Evolutionary conservation across 2,329 filamentous ascomycete genomes (phyloP), one percentile per base, ranked within the genome.

Genomic region (Phyllachora maydis): DNA sequence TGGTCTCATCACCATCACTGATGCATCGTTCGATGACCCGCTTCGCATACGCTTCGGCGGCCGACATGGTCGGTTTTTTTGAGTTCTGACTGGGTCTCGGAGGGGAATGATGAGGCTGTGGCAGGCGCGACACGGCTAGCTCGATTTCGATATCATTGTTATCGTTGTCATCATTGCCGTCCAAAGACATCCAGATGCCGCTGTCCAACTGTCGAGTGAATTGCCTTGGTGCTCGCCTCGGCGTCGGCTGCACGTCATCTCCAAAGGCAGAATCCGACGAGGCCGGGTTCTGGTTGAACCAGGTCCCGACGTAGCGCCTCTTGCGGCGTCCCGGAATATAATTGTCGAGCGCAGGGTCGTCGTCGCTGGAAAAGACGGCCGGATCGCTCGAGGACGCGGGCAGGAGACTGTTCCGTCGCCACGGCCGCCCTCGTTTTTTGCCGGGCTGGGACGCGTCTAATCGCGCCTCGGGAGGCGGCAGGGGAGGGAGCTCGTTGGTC

Each of bases 321-420:
- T 76, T 78, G 29, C 55, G 35, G n/a, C 36, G 50, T 1, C 54
- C 55, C 22, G 59, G 49, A 13, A 54, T 48, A 36, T 76, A 76
- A 35, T 72, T 71, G 29, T 75, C 68, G 22, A 70, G 42, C 2
- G 62, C 60, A 3, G 67, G 66, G 27, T 76, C 71, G 35, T 77
- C 71, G 28, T 79, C 73, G 40, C 67, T 72, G 4, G 70, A 77
- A 43, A 79, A 79, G 14, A 77, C 43, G 23, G 67, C 59, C 4
- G 71, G 70, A 36, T 79, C 73, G 38, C 73, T 77, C 11, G 70
- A 77, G 66, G 38, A n/a, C n/a, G n/a, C n/a, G n/a, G n/a, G n/a
- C n/a, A n/a, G n/a, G n/a, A n/a, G n/a, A n/a, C n/a, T n/a, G n/a
- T n/a, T n/a, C n/a, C n/a, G n/a, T n/a, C n/a, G n/a, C n/a, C n/a